phyloP scores from a whole-genome alignment of 768 basidiomycete species.

The Boletus rex-veris region DNA sequence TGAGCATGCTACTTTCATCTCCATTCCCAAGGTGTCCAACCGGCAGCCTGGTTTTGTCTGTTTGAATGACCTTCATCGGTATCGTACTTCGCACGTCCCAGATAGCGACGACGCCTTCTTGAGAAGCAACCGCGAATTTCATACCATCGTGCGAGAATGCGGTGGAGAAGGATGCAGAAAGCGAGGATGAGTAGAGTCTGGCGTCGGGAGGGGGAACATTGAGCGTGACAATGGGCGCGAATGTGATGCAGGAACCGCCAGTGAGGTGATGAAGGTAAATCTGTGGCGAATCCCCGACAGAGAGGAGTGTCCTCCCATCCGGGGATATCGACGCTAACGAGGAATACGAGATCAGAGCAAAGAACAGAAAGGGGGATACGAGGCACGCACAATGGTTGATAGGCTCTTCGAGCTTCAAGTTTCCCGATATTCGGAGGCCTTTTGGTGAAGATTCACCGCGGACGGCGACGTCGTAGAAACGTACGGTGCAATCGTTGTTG shows the following conservation, averaged over 20 bases:
- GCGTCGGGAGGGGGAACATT: conserved; percentile 56
- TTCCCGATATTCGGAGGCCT: conserved; percentile 48
- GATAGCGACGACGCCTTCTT: conserved; percentile 75
- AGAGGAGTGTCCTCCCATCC: conserved; percentile 80
- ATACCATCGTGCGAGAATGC: conserved; percentile 72
- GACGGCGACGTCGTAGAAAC: conserved; percentile 73
- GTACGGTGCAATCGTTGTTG: conserved; percentile 83
- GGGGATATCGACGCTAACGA: conserved; percentile 80
- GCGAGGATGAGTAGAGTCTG: conserved; percentile 39
- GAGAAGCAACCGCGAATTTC: conserved; percentile 81
- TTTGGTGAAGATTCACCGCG: conserved; percentile 42
- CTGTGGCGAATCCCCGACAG: conserved; percentile 87
- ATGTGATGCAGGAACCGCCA: conserved; percentile 58
- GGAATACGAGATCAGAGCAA: conserved; percentile 9
- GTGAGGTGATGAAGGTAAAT: conserved; percentile 79
- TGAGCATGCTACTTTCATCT: conserved; percentile 49
- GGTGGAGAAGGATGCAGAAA: conserved; percentile 74
- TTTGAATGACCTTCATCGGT: conserved; percentile 66
- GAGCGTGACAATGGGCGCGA: conserved; percentile 66
- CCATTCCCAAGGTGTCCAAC: conserved; percentile 35
- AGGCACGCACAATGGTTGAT: conserved; percentile 73
- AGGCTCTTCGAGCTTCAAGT: conserved; percentile 58
- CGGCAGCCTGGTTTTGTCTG: conserved; percentile 38
- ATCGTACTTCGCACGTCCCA: conserved; percentile 80
- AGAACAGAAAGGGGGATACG: not conserved